A percentile compares a stretch with the other conserved stretches of the same genome.
Conservation (phyloP, 2,329 filamentous ascomycete species). For the Elsinoe perseae region DNA sequence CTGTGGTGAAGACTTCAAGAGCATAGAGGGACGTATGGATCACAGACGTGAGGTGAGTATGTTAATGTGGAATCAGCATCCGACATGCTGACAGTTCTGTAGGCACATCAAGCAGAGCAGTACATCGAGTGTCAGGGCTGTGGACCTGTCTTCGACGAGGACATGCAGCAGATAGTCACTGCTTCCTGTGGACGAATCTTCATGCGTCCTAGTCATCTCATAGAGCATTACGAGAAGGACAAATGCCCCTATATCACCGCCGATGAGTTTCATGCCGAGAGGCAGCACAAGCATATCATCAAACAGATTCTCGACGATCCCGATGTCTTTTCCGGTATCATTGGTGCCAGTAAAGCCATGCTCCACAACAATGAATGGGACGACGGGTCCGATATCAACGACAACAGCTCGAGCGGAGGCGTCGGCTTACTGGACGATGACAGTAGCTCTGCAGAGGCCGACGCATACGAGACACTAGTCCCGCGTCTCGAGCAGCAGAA, state of each 20-base stretch:
- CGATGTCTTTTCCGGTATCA: slow-evolving; percentile 21
- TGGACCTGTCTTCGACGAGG: background rate
- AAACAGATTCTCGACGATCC: slow-evolving; percentile 29
- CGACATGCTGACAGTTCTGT: background rate
- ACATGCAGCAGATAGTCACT: background rate
- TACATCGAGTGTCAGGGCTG: slow-evolving; percentile 44
- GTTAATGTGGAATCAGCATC: background rate
- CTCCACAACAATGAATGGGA: slow-evolving; percentile 1
- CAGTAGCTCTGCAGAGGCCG: slow-evolving; percentile 1
- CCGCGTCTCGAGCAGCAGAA: slow-evolving; percentile 1
- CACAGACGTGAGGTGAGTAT: slow-evolving; percentile 46
- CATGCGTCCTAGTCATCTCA: slow-evolving; percentile 40
- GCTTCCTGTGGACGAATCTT: slow-evolving; percentile 41
- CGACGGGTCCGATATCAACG: background rate
- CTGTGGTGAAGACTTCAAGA: slow-evolving; percentile 51
- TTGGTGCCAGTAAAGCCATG: slow-evolving; percentile 17
- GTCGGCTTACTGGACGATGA: slow-evolving; percentile 1
- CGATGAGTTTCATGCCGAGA: slow-evolving; percentile 40
- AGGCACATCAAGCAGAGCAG: slow-evolving; percentile 46
- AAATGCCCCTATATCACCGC: slow-evolving; percentile 40
- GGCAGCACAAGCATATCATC: slow-evolving; percentile 45
- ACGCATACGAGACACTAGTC: slow-evolving; percentile 5
- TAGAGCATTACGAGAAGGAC: slow-evolving; percentile 49
- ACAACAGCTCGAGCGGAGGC: background rate
- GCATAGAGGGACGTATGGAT: slow-evolving; percentile 41